phyloP scores from a whole-genome alignment of 768 basidiomycete species.

The Macrolepiota fuliginosa region DNA sequence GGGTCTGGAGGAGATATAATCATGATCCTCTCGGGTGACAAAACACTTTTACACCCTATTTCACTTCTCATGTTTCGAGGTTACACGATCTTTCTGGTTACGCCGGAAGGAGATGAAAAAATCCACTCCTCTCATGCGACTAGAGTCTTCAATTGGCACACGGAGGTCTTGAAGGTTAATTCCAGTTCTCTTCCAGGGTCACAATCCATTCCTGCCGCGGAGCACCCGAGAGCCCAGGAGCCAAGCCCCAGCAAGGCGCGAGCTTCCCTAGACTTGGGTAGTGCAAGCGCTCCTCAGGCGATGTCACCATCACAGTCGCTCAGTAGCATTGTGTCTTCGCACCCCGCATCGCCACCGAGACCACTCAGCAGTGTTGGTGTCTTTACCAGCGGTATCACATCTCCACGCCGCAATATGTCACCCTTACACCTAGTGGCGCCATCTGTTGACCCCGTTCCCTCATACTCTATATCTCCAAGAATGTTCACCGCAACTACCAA shows the following conservation, averaged over 20 bases:
- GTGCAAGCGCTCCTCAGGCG: background rate
- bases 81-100: background rate
- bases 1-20: background rate
- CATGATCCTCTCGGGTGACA: conserved; percentile 4
- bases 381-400: background rate
- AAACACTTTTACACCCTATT: conserved; percentile 2
- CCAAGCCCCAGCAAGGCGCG: background rate
- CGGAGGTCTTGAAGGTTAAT: background rate
- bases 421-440: background rate
- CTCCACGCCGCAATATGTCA: background rate
- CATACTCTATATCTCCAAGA: background rate
- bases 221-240: background rate
- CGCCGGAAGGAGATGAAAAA: background rate
- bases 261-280: background rate
- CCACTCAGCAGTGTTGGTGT: background rate
- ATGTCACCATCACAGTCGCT: background rate
- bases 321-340: background rate
- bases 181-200: background rate
- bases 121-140: background rate
- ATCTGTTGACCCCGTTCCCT: background rate
- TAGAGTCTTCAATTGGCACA: background rate
- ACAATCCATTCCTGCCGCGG: background rate
- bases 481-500: background rate
- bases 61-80: conserved; percentile 1
- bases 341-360: background rate